phyloP scores from a whole-genome alignment of 768 basidiomycete species.

The Rhizopogon rudus region DNA sequence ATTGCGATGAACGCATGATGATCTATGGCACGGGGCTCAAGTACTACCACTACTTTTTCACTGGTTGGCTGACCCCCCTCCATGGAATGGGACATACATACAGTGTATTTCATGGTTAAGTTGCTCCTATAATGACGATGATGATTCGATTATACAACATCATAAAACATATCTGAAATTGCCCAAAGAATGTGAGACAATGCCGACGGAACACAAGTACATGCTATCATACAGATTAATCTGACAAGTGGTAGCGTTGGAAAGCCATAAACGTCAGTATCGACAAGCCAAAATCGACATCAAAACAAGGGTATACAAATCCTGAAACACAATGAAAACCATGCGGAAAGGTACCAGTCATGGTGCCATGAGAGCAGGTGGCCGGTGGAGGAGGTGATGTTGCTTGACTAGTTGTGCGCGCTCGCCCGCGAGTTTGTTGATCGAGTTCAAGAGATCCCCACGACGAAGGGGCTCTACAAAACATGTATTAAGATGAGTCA shows the following conservation, averaged over 20 bases:
- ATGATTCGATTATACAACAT: neutral
- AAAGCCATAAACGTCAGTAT: constrained; percentile 1
- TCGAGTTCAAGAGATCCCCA: constrained; percentile 74
- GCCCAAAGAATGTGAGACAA: neutral
- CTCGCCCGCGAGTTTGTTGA: constrained; percentile 74
- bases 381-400: constrained; percentile 26
- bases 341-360: constrained; percentile 5
- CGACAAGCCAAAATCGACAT: neutral
- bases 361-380: constrained; percentile 25
- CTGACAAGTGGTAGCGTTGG: neutral
- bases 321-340: neutral
- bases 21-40: too few species aligned
- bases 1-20: too few species aligned
- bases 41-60: too few species aligned
- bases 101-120: too few species aligned
- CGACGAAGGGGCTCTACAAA: constrained; percentile 69
- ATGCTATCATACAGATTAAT: constrained; percentile 3
- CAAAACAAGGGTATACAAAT: neutral
- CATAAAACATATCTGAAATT: neutral
- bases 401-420: constrained; percentile 34
- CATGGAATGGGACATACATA: too few species aligned
- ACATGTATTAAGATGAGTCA: constrained; percentile 3
- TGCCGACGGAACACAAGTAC: neutral
- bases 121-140: neutral
- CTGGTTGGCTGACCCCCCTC: too few species aligned